Conservation (phyloP, 2,329 filamentous ascomycete species). For the Falciphora oryzae region DNA sequence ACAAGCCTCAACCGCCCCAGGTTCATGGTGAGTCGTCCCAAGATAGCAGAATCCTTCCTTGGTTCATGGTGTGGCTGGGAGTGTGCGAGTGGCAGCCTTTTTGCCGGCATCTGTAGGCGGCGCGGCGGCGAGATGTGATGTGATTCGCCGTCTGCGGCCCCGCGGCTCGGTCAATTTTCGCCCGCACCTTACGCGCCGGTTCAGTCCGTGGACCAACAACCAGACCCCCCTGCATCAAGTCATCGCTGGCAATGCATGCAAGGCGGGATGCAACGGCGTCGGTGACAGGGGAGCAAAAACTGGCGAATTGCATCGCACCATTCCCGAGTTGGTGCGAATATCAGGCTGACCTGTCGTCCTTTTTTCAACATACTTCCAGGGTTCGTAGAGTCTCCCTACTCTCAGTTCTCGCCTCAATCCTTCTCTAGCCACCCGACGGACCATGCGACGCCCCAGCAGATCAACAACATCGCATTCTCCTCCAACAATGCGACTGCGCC, state of each 20-base stretch:
- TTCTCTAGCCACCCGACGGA: constrained; percentile 43
- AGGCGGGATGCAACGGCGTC: not conserved
- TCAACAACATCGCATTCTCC: constrained; percentile 51
- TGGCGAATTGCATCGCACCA: not conserved
- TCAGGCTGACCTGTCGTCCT: not conserved
- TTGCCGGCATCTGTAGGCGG: not conserved
- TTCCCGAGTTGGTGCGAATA: not conserved
- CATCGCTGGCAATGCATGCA: not conserved
- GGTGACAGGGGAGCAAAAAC: not conserved
- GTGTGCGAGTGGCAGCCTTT: not conserved
- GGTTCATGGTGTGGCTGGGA: not conserved
- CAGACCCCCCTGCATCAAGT: constrained; percentile 7
- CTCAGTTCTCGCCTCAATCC: constrained; percentile 43
- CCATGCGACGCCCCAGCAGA: constrained; percentile 40
- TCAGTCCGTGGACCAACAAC: not conserved
- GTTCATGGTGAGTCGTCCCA: constrained; percentile 70
- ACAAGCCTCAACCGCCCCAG: constrained; percentile 71
- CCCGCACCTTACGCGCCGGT: not conserved
- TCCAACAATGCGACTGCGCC: constrained; percentile 51
- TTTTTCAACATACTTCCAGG: constrained; percentile 17
- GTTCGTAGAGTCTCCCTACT: constrained; percentile 43
- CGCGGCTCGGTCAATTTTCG: not conserved
- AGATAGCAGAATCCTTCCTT: not conserved
- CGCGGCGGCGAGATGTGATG: not conserved
- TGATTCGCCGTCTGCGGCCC: not conserved